A percentile compares a stretch with the other conserved stretches of the same genome.
These are phyloP conservation scores for Stagonosporopsis cucurbitacearum DNA, from an alignment of 2,329 filamentous ascomycete species.

Conservation along the genomic window DNA sequence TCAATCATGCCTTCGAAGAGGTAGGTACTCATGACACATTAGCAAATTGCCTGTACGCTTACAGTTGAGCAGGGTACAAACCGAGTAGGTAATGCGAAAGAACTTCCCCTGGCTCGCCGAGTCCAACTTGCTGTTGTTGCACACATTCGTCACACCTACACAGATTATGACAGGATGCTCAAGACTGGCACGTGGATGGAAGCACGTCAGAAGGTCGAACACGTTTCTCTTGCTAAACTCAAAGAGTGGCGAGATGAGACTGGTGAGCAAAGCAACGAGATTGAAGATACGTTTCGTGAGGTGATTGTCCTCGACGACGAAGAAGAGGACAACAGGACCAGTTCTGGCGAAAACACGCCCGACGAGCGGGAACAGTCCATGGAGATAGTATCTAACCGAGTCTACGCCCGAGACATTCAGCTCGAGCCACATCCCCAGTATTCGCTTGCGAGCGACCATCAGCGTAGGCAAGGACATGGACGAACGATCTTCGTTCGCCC, in stretches of 20 bases:
- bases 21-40: slow-evolving; percentile 39
- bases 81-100: slow-evolving; percentile 63
- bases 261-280: slow-evolving; percentile 55
- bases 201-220: slow-evolving; percentile 62
- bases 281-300: slow-evolving; percentile 69
- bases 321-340: slow-evolving; percentile 60
- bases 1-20: slow-evolving; percentile 66
- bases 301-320: slow-evolving; percentile 70
- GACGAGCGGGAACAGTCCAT: slow-evolving; percentile 40
- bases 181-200: slow-evolving; percentile 60
- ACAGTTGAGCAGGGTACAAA: slow-evolving; percentile 55
- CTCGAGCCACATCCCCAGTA: slow-evolving; percentile 29
- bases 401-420: slow-evolving; percentile 42
- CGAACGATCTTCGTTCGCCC: slow-evolving; percentile 35
- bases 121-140: slow-evolving; percentile 68
- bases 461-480: slow-evolving; percentile 26
- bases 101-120: slow-evolving; percentile 61
- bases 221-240: slow-evolving; percentile 61
- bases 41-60: slow-evolving; percentile 11
- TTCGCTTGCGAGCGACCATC: slow-evolving; percentile 19
- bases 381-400: slow-evolving; percentile 43
- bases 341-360: slow-evolving; percentile 42
- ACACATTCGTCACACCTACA: slow-evolving; percentile 68
- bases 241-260: slow-evolving; percentile 69
- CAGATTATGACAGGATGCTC: slow-evolving; percentile 66